phyloP scores from a whole-genome alignment of 257 asterid species.

The Primulina tabacum region DNA sequence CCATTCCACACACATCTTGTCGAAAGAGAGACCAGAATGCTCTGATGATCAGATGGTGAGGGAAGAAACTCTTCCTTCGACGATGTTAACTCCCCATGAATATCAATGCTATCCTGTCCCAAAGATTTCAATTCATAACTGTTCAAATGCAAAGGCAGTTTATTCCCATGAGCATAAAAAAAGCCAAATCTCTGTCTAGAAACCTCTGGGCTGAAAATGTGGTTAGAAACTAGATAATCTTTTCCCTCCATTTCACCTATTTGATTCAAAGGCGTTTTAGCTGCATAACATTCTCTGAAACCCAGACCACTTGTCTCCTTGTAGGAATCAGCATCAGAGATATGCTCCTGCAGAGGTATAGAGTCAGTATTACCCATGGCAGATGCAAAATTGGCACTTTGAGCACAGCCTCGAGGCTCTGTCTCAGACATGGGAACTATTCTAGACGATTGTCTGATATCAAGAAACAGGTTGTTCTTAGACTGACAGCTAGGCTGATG shows the following conservation, averaged over 20 bases:
- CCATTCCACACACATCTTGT: slow-evolving; percentile 66
- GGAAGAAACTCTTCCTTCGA: slow-evolving; percentile 59
- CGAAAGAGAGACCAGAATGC: slow-evolving; percentile 78
- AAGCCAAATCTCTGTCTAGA: slow-evolving; percentile 26
- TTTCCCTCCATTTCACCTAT: slow-evolving; percentile 24
- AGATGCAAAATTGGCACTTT: slow-evolving; percentile 31
- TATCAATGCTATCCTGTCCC: slow-evolving; percentile 33
- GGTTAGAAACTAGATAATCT: slow-evolving; percentile 24
- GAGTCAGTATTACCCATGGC: slow-evolving; percentile 20
- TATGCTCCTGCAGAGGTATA: slow-evolving; percentile 31
- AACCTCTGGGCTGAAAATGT: slow-evolving; percentile 25
- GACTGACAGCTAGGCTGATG: slow-evolving; percentile 26
- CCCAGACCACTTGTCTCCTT: slow-evolving; percentile 27
- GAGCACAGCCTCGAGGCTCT: slow-evolving; percentile 32
- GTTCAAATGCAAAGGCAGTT: slow-evolving; percentile 26
- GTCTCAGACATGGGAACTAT: slow-evolving; percentile 26
- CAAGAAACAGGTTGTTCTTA: slow-evolving; percentile 26
- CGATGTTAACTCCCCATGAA: slow-evolving; percentile 32
- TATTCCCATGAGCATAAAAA: slow-evolving; percentile 35
- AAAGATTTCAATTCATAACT: slow-evolving; percentile 25
- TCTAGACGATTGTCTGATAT: slow-evolving; percentile 30
- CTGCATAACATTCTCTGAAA: slow-evolving; percentile 25
- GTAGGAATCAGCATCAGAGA: slow-evolving; percentile 33
- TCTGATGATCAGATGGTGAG: slow-evolving; percentile 63
- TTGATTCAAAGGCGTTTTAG: slow-evolving; percentile 23